Percentiles rank a stretch among this genome's conserved stretches.
These are phyloP conservation scores for Edaphochlamys debaryana DNA, from an alignment of 139 green algal species.

Conservation along the genomic window DNA sequence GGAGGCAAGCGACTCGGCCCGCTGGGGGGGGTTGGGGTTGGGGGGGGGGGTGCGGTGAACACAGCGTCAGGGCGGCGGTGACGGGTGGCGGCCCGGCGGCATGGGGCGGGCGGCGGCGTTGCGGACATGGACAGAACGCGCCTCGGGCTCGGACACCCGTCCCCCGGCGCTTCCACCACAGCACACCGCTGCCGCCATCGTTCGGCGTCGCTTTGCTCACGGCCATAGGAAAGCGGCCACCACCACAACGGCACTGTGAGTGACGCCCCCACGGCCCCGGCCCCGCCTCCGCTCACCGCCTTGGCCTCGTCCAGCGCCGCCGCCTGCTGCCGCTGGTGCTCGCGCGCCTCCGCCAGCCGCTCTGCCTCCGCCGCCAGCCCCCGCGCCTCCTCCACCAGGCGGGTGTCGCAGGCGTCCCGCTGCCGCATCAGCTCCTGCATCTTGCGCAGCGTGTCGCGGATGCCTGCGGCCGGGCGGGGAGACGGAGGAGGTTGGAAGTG, in stretches of 20 bases:
- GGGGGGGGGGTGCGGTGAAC: background rate
- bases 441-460: slow-evolving; percentile 27
- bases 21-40: background rate
- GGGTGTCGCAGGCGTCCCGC: slow-evolving; percentile 13
- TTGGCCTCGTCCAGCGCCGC: slow-evolving; percentile 17
- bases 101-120: too few species aligned
- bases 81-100: too few species aligned
- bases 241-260: too few species aligned
- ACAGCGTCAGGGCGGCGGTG: background rate
- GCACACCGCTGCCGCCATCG: too few species aligned
- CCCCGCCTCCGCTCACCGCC: too few species aligned
- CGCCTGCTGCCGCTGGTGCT: slow-evolving; percentile 6
- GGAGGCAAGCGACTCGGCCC: background rate
- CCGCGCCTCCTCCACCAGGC: background rate
- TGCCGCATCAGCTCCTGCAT: slow-evolving; percentile 7
- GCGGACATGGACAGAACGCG: too few species aligned
- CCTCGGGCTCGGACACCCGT: too few species aligned
- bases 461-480: background rate
- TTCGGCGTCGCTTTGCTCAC: too few species aligned
- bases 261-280: too few species aligned
- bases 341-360: slow-evolving; percentile 14
- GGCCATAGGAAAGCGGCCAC: too few species aligned
- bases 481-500: too few species aligned
- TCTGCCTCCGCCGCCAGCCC: slow-evolving; percentile 28
- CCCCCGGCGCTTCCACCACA: too few species aligned